Evolutionary conservation across 2,329 filamentous ascomycete genomes (phyloP), one percentile per base, ranked within the genome.

Genomic region (Ophiostoma australiae): DNA sequence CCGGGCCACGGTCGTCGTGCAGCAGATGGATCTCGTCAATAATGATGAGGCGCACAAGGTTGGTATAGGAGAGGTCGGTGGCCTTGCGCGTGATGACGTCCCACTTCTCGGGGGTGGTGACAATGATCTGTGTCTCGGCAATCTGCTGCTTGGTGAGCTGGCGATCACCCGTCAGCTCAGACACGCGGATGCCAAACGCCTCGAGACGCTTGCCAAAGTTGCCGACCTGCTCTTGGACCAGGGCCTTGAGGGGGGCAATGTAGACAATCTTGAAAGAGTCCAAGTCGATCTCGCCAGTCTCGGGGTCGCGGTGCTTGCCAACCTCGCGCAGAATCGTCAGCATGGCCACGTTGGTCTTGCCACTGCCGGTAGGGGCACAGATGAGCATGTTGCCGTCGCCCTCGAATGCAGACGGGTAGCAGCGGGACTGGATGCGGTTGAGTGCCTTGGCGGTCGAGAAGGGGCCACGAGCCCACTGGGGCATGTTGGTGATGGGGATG

Each of bases 71-170:
- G 70, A 95, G 88, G 78, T 99, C 96, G 1, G 94, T 97, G 7
- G 94, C 94, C 81, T 99, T 99, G 81, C 96, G 89, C 6, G 96
- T 99, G 76, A 99, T 97, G 75, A 99, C 94, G 80, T 99, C 95
- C 91, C 93, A 99, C 82, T 99, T 99, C 81, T 99, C 95, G 27
- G 95, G 95, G 0, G 95, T 99, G 0, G 95, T 99, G 72, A 99
- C 94, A 76, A 99, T 99, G 76, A 99, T 90, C 79, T 99, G 94
- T 0, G 95, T 99, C 77, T 99, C 95, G 1, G 94, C 89, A 74
- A 99, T 98, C 83, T 99, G 95, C 80, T 97, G 93, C 81, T 99
- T 99, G 27, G 94, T 99, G 78, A 99, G 90, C 81, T 98, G 95
- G 70, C 95, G 92, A 82, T 99, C 95, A 82, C 95, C 95, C 73